phyloP scores from a whole-genome alignment of 1,284 basidiomycete genomes.

The Phaffia rhodozyma region DNA sequence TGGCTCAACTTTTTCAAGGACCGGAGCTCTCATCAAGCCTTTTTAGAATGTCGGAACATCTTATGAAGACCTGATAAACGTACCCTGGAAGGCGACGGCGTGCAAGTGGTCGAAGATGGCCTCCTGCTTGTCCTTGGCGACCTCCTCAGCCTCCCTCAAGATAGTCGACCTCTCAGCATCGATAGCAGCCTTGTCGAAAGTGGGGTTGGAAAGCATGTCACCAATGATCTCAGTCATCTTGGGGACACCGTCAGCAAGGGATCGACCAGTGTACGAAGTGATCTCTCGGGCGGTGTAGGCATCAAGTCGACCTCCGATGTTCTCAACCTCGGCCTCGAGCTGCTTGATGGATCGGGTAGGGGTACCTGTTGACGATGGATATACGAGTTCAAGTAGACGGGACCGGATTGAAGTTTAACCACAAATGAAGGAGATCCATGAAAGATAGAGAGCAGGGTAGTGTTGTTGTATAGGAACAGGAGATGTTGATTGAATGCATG shows the following conservation, averaged over 20 bases:
- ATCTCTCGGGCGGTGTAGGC: conserved; percentile 98
- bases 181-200: conserved; percentile 76
- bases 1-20: no score
- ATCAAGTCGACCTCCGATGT: conserved; percentile 93
- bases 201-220: conserved; percentile 96
- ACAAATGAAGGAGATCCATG: background rate
- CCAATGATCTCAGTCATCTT: conserved; percentile 92
- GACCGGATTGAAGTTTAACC: background rate
- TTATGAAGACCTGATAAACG: no score
- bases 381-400: background rate
- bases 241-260: conserved; percentile 90
- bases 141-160: conserved; percentile 94
- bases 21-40: background rate
- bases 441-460: background rate
- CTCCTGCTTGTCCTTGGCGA: conserved; percentile 96
- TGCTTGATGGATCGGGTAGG: conserved; percentile 76
- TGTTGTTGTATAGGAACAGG: background rate
- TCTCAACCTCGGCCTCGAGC: conserved; percentile 96
- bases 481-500: conserved; percentile 26
- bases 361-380: conserved; percentile 66
- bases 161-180: conserved; percentile 97
- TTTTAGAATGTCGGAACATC: no score
- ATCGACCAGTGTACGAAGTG: conserved; percentile 99
- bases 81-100: conserved; percentile 88
- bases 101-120: conserved; percentile 99